These are phyloP conservation scores for Geotrichum citri-aurantii DNA, from an alignment of 1,139 yeast species.

Conservation along the genomic window DNA sequence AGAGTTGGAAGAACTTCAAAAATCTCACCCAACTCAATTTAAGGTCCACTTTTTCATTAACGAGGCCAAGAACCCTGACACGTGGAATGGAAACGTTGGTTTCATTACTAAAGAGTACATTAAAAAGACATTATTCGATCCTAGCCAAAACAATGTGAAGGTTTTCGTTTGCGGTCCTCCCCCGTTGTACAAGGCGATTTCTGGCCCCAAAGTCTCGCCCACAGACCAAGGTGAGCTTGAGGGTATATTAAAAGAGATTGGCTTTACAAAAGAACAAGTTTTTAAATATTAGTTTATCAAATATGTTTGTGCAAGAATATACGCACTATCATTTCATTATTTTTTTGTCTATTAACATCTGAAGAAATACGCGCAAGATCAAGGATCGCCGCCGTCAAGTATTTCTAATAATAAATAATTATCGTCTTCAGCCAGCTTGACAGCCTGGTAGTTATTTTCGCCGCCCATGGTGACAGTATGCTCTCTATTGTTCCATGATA, in stretches of 20 bases:
- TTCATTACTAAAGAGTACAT: constrained; percentile 68
- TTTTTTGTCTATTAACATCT: not conserved
- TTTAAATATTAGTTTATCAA: constrained; percentile 48
- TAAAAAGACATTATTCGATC: constrained; percentile 47
- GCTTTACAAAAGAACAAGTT: constrained; percentile 81
- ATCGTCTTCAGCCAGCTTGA: constrained; percentile 16
- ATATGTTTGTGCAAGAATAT: not conserved
- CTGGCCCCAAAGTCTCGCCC: constrained; percentile 83
- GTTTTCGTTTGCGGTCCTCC: constrained; percentile 92
- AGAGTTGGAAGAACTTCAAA: constrained; percentile 64
- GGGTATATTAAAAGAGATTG: constrained; percentile 83
- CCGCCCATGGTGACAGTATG: constrained; percentile 26
- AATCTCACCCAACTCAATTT: constrained; percentile 68
- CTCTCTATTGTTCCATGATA: constrained; percentile 30
- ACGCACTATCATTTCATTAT: not conserved
- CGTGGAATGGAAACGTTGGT: constrained; percentile 49
- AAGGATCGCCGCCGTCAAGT: constrained; percentile 12
- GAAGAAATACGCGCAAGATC: not conserved
- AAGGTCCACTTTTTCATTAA: constrained; percentile 76
- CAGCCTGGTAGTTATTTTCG: constrained; percentile 26
- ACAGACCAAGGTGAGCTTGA: constrained; percentile 90
- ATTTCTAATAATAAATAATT: constrained; percentile 12
- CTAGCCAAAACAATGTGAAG: constrained; percentile 56
- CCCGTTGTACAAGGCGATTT: constrained; percentile 71
- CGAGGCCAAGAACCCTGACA: constrained; percentile 41